Conservation (phyloP, 2,329 filamentous ascomycete genomes). For the Pestalotiopsis sp. region DNA sequence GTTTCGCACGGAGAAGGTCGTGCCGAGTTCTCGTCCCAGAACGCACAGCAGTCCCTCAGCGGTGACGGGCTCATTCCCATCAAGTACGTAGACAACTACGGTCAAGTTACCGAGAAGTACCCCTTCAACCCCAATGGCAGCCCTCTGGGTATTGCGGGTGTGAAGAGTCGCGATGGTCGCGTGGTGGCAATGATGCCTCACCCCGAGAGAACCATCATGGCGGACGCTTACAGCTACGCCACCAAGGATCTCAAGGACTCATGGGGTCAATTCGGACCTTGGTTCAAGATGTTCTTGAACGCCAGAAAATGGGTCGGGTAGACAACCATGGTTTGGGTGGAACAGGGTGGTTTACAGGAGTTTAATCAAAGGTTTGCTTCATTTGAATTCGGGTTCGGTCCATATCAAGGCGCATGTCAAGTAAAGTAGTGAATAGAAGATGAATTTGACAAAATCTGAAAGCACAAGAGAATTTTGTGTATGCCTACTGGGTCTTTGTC, state of each 20-base stretch:
- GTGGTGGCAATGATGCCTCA: slow-evolving; percentile 93
- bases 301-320: slow-evolving; percentile 84
- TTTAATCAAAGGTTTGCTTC: background rate
- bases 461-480: background rate
- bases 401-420: background rate
- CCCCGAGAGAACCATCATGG: slow-evolving; percentile 85
- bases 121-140: slow-evolving; percentile 90
- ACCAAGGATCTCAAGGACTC: slow-evolving; percentile 59
- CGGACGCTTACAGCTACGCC: slow-evolving; percentile 76
- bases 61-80: slow-evolving; percentile 73
- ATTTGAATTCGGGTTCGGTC: background rate
- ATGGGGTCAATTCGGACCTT: slow-evolving; percentile 84
- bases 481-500: background rate
- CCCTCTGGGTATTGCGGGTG: slow-evolving; percentile 73
- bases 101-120: slow-evolving; percentile 76
- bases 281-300: slow-evolving; percentile 84
- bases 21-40: slow-evolving; percentile 66
- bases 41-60: slow-evolving; percentile 57
- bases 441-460: background rate
- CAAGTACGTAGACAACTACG: slow-evolving; percentile 83
- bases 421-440: background rate
- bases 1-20: slow-evolving; percentile 92
- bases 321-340: background rate
- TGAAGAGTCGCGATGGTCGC: slow-evolving; percentile 75
- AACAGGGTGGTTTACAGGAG: background rate